Evolutionary conservation across 2,329 filamentous ascomycete genomes (phyloP), one percentile per base, ranked within the genome.

Genomic region (Claviceps sp.): DNA sequence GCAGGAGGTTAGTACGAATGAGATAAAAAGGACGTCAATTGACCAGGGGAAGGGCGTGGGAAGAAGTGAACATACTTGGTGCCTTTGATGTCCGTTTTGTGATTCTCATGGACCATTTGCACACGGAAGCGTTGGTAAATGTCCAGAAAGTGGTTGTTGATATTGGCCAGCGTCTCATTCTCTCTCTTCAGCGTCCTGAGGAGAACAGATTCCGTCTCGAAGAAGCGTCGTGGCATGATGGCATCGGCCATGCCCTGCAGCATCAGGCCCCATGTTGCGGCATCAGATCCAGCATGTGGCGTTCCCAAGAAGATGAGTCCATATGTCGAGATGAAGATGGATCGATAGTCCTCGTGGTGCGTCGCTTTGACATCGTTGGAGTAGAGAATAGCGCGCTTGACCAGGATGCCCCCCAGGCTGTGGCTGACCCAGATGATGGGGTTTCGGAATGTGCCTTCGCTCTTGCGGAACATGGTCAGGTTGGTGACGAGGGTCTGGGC

Each of bases 351-450:
- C 55, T 86, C 78, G 40, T 81, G 76, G 57, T 79, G 74, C 52
- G 76, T 73, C 42, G 73, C 74, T 7, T 71, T 73, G 13, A 85
- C 63, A 59, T 81, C 82, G 57, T 78, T 77, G 46, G 82, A 84
- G 62, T 85, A 81, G 48, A 85, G 73, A 47, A 89, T 68, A 1
- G 83, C 81, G 47, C 82, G 73, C 65, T 89, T 89, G 50, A 85
- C 75, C 2, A 89, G 69, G 54, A 88, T 78, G 6, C 85, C 86
- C 4, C 85, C 86, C 2, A 89, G 70, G 50, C 83, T 86, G 64
- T 89, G 85, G 49, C 78, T 84, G 38, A 89, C 78, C 72, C 85
- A 90, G 55, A 90, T 82, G 58, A 90, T 86, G 5, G 85, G 83
- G 45, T 82, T 79, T 24, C 74, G 72, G 37, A 71, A 67, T 5